These are phyloP conservation scores for Podila epicladia DNA, from an alignment of 192 early-diverging fungal genomes.

Conservation along the genomic window DNA sequence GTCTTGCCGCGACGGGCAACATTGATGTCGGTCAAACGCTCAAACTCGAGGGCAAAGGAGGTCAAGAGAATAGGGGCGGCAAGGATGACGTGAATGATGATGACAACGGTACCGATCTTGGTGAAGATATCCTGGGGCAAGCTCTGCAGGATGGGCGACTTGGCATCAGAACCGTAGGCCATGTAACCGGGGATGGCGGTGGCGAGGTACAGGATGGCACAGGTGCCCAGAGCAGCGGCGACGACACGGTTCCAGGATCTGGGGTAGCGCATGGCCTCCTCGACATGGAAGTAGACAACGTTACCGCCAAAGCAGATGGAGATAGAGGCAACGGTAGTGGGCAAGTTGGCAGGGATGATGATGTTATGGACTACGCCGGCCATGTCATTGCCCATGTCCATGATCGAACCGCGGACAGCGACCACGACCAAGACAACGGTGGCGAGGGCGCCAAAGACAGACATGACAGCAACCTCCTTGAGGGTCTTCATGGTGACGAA, in stretches of 20 bases:
- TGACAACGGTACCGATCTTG: conserved; percentile 75
- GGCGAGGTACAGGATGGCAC: conserved; percentile 74
- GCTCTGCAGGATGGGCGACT: conserved; percentile 76
- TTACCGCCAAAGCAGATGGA: conserved; percentile 88
- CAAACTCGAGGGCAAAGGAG: conserved; percentile 78
- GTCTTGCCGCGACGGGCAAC: conserved; percentile 57
- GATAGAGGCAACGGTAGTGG: conserved; percentile 80
- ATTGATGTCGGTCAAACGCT: conserved; percentile 72
- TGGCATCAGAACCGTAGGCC: conserved; percentile 73
- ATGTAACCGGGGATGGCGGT: conserved; percentile 78
- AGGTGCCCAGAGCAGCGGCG: conserved; percentile 67
- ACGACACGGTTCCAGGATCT: conserved; percentile 74
- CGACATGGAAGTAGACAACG: conserved; percentile 85
- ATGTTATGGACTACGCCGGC: conserved; percentile 53
- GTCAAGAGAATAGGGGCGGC: conserved; percentile 83
- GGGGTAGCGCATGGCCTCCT: conserved; percentile 81
- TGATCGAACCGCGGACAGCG: conserved; percentile 69
- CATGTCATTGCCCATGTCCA: conserved; percentile 51
- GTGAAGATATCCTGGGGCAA: conserved; percentile 70
- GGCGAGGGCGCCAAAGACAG: conserved; percentile 78
- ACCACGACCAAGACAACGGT: conserved; percentile 77
- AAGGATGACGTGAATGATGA: conserved; percentile 84
- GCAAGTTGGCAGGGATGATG: conserved; percentile 76
- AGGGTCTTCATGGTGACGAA: conserved; percentile 80
- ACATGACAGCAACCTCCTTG: conserved; percentile 82